Base-by-base conservation (phyloP, 2,329 filamentous ascomycete genomes). In the Fusarium siculi region DNA sequence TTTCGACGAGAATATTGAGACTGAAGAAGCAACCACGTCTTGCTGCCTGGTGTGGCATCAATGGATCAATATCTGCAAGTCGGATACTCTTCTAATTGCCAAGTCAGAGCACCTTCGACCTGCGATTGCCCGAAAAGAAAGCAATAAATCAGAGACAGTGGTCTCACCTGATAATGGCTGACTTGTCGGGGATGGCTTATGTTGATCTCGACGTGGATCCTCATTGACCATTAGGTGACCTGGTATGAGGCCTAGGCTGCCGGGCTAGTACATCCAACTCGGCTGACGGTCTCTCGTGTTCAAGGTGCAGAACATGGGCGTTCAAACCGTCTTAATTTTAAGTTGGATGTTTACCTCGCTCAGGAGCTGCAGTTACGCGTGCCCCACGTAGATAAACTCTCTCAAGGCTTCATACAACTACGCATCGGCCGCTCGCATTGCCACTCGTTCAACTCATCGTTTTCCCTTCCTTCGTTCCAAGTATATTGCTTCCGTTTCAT, bases 321-420 rank as follows among this genome's bases (percentile, higher is more conserved):
- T 65, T 57, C 66, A 65, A 73, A 52, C 52, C 55, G 39, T 47
- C 50, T 55, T 28, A 44, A 59, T 34, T 23, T 32, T 37, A 34
- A 43, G 37, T 53, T 63, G 36, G 42, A 30, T 55, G 44, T 62
- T 49, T 53, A 36, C 36, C 50, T 65, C 47, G 54, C 25, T 53
- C 44, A 55, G 40, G 46, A 56, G 47, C 63, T 70, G 75, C 63
- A 68, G 68, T 25, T 49, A 58, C 65, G 64, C 57, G 59, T 60
- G 57, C 34, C 30, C 58, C 30, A 72, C 63, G 66, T 78, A 77
- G 74, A 76, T 78, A 78, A 72, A 68, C 56, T 68, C 63, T 59
- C 49, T 66, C 65, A 14, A 46, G 32, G 40, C 44, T 62, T 58
- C 7, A 52, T 36, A 30, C 60, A 54, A 55, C 56, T 71, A 52